Percentiles rank a stretch among this genome's conserved stretches.
These are phyloP conservation scores for Lupinus albus DNA, from an alignment of 306 rosid species.

Conservation along the genomic window DNA sequence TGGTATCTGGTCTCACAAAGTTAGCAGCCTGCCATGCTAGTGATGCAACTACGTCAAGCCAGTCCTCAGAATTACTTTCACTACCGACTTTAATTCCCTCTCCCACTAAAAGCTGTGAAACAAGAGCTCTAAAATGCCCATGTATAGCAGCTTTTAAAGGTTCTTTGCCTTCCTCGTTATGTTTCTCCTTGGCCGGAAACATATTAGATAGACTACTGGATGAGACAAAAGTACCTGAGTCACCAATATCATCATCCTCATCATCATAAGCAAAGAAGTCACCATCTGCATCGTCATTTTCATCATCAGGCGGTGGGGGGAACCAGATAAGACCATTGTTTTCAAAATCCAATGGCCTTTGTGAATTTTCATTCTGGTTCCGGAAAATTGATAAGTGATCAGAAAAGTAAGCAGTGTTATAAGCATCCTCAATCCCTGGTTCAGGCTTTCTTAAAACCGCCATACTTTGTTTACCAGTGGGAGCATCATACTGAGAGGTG, in stretches of 20 bases:
- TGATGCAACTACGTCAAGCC: slow-evolving; percentile 78
- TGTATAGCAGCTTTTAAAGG: slow-evolving; percentile 77
- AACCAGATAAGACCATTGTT: slow-evolving; percentile 81
- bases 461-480: slow-evolving; percentile 58
- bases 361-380: slow-evolving; percentile 54
- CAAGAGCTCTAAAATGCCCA: slow-evolving; percentile 94
- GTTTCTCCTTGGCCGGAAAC: slow-evolving; percentile 78
- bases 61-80: slow-evolving; percentile 66
- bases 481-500: slow-evolving; percentile 46
- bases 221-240: slow-evolving; percentile 72
- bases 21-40: slow-evolving; percentile 94
- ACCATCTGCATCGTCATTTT: slow-evolving; percentile 65
- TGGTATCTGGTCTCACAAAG: slow-evolving; percentile 93
- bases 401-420: slow-evolving; percentile 65
- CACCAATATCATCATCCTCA: slow-evolving; percentile 91
- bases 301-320: slow-evolving; percentile 88
- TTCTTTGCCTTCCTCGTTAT: slow-evolving; percentile 73
- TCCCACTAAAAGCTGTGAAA: slow-evolving; percentile 82
- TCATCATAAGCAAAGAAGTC: slow-evolving; percentile 75
- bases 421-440: slow-evolving; percentile 57
- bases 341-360: slow-evolving; percentile 85
- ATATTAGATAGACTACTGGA: slow-evolving; percentile 51
- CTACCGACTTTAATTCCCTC: slow-evolving; percentile 66
- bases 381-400: slow-evolving; percentile 62
- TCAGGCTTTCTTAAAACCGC: slow-evolving; percentile 73